phyloP scores from a whole-genome alignment of 1,284 basidiomycete species.

The Xanthoconium separans region DNA sequence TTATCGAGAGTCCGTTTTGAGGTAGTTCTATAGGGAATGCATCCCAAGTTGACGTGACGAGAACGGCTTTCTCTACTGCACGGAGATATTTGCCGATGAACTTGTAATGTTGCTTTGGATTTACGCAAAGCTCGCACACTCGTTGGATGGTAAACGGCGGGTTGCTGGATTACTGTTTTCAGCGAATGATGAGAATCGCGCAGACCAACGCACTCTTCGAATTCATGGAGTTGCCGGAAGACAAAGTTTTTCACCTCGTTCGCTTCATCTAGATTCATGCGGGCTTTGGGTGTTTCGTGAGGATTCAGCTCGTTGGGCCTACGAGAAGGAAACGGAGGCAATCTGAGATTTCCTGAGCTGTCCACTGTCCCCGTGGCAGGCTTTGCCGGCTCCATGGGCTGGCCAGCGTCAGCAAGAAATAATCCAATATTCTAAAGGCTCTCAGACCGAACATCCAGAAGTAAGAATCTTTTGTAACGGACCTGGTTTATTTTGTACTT shows the following conservation, averaged over 20 bases:
- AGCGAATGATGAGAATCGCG: slow-evolving; percentile 8
- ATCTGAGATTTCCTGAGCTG: slow-evolving; percentile 63
- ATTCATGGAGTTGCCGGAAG: slow-evolving; percentile 69
- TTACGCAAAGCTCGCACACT: slow-evolving; percentile 79
- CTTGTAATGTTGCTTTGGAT: slow-evolving; percentile 73
- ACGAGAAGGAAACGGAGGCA: slow-evolving; percentile 78
- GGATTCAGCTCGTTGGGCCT: slow-evolving; percentile 48
- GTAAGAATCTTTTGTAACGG: slow-evolving; percentile 11
- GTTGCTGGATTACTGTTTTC: slow-evolving; percentile 39
- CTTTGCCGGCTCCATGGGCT: slow-evolving; percentile 13
- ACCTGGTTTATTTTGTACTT: slow-evolving; percentile 71
- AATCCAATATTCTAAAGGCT: slow-evolving; percentile 52
- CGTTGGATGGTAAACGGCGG: slow-evolving; percentile 94
- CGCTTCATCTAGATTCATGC: slow-evolving; percentile 65
- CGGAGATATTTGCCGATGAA: slow-evolving; percentile 88
- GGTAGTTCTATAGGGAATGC: slow-evolving; percentile 60
- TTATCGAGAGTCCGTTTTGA: slow-evolving; percentile 40
- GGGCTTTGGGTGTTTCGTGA: slow-evolving; percentile 55
- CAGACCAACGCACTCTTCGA: slow-evolving; percentile 61
- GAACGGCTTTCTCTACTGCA: slow-evolving; percentile 81
- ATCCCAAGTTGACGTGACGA: slow-evolving; percentile 81
- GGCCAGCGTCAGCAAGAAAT: slow-evolving; percentile 50
- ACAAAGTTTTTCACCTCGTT: slow-evolving; percentile 58
- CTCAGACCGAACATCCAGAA: neutral
- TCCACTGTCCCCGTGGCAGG: slow-evolving; percentile 23